phyloP scores from a whole-genome alignment of 176 grass and related monocot species.

The Oryza meridionalis region DNA sequence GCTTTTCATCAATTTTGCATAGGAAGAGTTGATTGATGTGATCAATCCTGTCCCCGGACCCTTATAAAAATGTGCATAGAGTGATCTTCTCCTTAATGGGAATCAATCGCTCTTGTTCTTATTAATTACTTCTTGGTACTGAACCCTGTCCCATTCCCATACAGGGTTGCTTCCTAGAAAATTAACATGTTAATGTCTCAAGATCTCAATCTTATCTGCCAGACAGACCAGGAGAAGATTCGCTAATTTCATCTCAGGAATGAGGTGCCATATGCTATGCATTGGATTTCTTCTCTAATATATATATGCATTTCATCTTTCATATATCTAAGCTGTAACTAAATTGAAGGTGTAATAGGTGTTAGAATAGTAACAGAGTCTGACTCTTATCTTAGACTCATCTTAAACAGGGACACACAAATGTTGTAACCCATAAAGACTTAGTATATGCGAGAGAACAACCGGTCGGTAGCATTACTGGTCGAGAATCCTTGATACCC shows the following conservation, averaged over 20 bases:
- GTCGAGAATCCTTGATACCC: too few relatives aligned
- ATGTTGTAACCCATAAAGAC: too few relatives aligned
- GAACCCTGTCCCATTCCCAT: slow-evolving; percentile 32
- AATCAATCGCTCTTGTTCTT: slow-evolving; percentile 27
- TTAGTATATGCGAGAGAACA: too few relatives aligned
- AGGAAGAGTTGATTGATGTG: slow-evolving; percentile 45
- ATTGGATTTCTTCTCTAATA: slow-evolving; percentile 24
- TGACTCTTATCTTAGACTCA: too few relatives aligned
- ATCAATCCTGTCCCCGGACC: slow-evolving; percentile 6
- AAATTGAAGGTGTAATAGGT: too few relatives aligned
- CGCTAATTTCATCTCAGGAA: slow-evolving; percentile 18
- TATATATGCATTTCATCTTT: background rate
- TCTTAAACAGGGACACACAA: too few relatives aligned
- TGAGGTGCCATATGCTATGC: slow-evolving; percentile 10
- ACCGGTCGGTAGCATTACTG: too few relatives aligned
- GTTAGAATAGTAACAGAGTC: too few relatives aligned
- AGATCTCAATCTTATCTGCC: background rate
- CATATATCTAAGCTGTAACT: background rate
- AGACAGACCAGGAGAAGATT: slow-evolving; percentile 9
- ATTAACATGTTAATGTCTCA: background rate
- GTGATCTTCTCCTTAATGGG: slow-evolving; percentile 35
- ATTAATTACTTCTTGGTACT: slow-evolving; percentile 2
- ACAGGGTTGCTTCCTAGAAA: slow-evolving; percentile 22
- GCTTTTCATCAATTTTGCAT: slow-evolving; percentile 8
- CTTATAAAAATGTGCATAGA: background rate